These are phyloP conservation scores for Pseudophaeomoniella oleicola DNA, from an alignment of 2,329 filamentous ascomycete genomes.

Conservation along the genomic window DNA sequence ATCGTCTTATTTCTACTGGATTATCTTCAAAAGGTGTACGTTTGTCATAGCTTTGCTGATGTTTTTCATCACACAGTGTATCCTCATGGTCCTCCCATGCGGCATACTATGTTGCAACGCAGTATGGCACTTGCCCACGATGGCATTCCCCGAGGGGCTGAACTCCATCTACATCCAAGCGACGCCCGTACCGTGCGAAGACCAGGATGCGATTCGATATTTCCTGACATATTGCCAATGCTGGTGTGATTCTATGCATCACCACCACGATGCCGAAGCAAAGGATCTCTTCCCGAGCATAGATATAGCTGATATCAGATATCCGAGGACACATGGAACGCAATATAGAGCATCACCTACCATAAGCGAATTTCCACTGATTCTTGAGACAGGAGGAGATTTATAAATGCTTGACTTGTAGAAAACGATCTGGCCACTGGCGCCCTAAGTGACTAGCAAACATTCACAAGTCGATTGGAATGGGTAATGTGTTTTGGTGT, in stretches of 20 bases:
- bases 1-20: slow-evolving; percentile 12
- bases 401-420: no score
- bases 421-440: no score
- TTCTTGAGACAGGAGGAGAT: no score
- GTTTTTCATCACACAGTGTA: slow-evolving; percentile 5
- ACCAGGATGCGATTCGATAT: slow-evolving; percentile 10
- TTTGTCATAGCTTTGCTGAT: slow-evolving; percentile 2
- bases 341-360: slow-evolving; percentile 19
- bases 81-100: slow-evolving; percentile 14
- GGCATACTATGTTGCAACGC: slow-evolving; percentile 18
- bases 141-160: slow-evolving; percentile 19
- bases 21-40: slow-evolving; percentile 13
- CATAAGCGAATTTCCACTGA: no score
- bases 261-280: slow-evolving; percentile 20
- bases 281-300: slow-evolving; percentile 17
- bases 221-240: slow-evolving; percentile 18
- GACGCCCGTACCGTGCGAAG: slow-evolving; percentile 10
- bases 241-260: slow-evolving; percentile 16
- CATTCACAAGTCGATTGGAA: no score
- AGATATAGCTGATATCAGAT: slow-evolving; percentile 13
- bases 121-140: slow-evolving; percentile 23
- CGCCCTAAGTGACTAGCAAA: no score
- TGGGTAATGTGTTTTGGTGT: no score
- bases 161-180: slow-evolving; percentile 21
- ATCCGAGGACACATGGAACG: slow-evolving; percentile 16